These are phyloP conservation scores for Neurospora tetraspora DNA, from an alignment of 495 filamentous ascomycete genomes.

Conservation along the genomic window DNA sequence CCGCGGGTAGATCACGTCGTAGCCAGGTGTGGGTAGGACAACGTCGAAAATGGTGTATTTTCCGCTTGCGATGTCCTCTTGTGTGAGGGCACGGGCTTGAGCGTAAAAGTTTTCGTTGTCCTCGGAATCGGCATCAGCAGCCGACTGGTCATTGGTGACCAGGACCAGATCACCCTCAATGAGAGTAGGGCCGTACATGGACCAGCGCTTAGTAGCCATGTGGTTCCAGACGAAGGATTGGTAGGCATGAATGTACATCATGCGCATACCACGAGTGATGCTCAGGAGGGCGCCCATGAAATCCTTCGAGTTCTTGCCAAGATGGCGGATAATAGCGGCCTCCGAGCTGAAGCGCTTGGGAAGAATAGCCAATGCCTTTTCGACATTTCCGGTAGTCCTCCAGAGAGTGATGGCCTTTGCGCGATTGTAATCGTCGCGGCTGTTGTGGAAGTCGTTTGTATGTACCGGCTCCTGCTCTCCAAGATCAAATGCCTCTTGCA, in stretches of 20 bases:
- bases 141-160: constrained; percentile 25
- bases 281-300: constrained; percentile 66
- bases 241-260: constrained; percentile 96
- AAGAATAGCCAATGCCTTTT: constrained; percentile 52
- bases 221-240: constrained; percentile 91
- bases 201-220: constrained; percentile 69
- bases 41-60: constrained; percentile 78
- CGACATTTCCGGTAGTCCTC: constrained; percentile 42
- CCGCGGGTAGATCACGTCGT: constrained; percentile 73
- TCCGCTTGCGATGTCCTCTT: constrained; percentile 68
- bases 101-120: constrained; percentile 48
- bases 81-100: constrained; percentile 64
- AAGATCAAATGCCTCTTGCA: constrained; percentile 14
- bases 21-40: constrained; percentile 91
- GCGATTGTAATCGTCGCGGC: constrained; percentile 61
- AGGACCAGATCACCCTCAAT: constrained; percentile 84
- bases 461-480: background rate
- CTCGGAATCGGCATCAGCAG: constrained; percentile 43
- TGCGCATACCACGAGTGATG: constrained; percentile 66
- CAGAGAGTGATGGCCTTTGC: constrained; percentile 68
- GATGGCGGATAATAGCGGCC: constrained; percentile 60
- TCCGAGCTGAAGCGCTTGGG: constrained; percentile 80
- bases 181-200: constrained; percentile 55
- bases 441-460: constrained; percentile 4
- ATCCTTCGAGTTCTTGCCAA: constrained; percentile 45